Conservation (phyloP, 768 basidiomycete species). For the Sutorius australiensis region DNA sequence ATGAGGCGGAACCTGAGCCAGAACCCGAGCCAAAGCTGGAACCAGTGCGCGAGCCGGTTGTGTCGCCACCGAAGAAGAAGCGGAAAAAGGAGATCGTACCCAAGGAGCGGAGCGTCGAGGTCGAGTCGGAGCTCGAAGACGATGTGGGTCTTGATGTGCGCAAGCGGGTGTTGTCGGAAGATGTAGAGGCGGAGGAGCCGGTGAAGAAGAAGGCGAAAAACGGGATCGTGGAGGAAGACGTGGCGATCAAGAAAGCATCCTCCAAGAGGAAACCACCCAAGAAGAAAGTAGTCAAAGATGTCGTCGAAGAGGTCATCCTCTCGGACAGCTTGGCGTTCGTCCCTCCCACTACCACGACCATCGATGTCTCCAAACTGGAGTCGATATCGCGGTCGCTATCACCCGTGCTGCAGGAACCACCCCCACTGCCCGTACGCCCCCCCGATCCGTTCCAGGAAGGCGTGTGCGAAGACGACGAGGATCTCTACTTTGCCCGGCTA, state of each 20-base stretch:
- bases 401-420: constrained; percentile 40
- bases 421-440: constrained; percentile 41
- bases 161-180: constrained; percentile 47
- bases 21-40: constrained; percentile 33
- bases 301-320: constrained; percentile 49
- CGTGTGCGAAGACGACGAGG: constrained; percentile 84
- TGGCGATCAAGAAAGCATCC: constrained; percentile 31
- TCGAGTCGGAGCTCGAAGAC: constrained; percentile 64
- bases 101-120: constrained; percentile 40
- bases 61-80: constrained; percentile 55
- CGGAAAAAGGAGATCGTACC: constrained; percentile 45
- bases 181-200: constrained; percentile 32
- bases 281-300: constrained; percentile 34
- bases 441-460: constrained; percentile 53
- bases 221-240: constrained; percentile 34
- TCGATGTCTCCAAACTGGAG: constrained; percentile 43
- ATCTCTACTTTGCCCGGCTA: constrained; percentile 69
- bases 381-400: constrained; percentile 51
- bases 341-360: constrained; percentile 46
- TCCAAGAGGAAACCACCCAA: constrained; percentile 36
- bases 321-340: constrained; percentile 49
- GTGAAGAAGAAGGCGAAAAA: constrained; percentile 28
- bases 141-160: constrained; percentile 32
- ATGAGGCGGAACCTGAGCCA: constrained; percentile 27
- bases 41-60: constrained; percentile 30